Conservation (phyloP, 164 flowering plant genomes). For the Santalum album region DNA sequence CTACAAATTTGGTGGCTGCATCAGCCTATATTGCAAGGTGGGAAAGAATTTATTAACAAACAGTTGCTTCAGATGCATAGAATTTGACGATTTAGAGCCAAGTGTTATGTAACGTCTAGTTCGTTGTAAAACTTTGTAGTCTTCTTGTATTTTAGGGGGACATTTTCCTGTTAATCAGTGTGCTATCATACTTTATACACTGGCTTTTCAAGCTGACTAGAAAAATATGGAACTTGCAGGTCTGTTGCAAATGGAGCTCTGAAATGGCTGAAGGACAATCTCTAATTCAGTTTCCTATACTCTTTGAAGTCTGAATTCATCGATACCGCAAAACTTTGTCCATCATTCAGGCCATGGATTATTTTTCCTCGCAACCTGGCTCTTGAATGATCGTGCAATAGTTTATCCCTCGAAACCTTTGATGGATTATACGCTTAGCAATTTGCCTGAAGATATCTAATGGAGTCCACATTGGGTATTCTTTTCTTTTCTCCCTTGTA, state of each 20-base stretch:
- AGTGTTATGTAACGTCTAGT: too few relatives aligned
- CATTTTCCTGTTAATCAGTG: too few relatives aligned
- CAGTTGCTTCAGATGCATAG: too few relatives aligned
- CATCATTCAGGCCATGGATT: neutral
- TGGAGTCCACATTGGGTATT: conserved; percentile 7
- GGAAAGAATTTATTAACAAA: too few relatives aligned
- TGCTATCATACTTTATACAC: too few relatives aligned
- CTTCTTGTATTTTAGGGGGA: too few relatives aligned
- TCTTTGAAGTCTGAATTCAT: conserved; percentile 3
- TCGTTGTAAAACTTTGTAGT: too few relatives aligned
- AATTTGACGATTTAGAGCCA: too few relatives aligned
- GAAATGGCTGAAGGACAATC: conserved; percentile 80
- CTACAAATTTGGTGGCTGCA: too few relatives aligned
- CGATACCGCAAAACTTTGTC: neutral
- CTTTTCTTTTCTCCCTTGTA: conserved; percentile 15
- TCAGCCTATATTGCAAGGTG: too few relatives aligned
- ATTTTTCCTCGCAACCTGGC: neutral
- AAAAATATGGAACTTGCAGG: conserved; percentile 34
- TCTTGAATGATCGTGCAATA: neutral
- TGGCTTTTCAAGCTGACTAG: too few relatives aligned
- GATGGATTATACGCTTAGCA: too few relatives aligned
- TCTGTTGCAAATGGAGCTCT: conserved; percentile 72
- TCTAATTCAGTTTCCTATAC: conserved; percentile 20
- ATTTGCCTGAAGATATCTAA: neutral
- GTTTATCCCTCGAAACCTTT: conserved; percentile 1